Percentiles rank a stretch among this genome's conserved stretches.
Evolutionary conservation across 371 early-diverging fungal species (phyloP).

Genomic region (Rhizomucor miehei): DNA sequence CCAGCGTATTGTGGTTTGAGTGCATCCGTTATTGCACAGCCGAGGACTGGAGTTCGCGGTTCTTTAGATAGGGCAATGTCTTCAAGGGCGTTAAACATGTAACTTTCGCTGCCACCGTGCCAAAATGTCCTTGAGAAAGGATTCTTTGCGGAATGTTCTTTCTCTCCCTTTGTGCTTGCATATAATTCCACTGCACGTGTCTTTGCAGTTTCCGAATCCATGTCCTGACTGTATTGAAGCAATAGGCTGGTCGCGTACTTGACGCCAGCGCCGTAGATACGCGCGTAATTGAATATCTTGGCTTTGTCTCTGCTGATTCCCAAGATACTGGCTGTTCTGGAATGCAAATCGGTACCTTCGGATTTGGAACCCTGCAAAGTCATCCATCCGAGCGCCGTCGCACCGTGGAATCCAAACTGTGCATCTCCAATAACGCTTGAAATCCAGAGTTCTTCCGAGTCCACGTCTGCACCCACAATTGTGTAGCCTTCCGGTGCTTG

Average conservation of each 20-base stretch:
- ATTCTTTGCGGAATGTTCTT: conserved; percentile 34
- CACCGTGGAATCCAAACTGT: conserved; percentile 92
- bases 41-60: conserved; percentile 87
- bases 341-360: conserved; percentile 91
- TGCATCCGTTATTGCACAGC: conserved; percentile 86
- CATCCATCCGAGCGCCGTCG: conserved; percentile 97
- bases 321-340: conserved; percentile 86
- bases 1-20: conserved; percentile 69
- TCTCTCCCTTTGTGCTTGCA: conserved; percentile 81
- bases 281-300: conserved; percentile 95
- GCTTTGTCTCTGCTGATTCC: conserved; percentile 89
- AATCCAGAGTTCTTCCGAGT: conserved; percentile 97
- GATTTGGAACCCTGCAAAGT: conserved; percentile 92
- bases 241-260: conserved; percentile 82
- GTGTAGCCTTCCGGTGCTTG: conserved; percentile 79
- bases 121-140: conserved; percentile 57
- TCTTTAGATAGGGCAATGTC: conserved; percentile 69
- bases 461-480: conserved; percentile 97
- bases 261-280: conserved; percentile 95
- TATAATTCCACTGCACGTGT: conserved; percentile 72
- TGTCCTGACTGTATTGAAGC: conserved; percentile 75
- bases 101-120: conserved; percentile 93
- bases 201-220: conserved; percentile 64
- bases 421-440: conserved; percentile 92
- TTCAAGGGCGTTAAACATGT: conserved; percentile 95